A percentile compares a stretch with the other conserved stretches of the same genome.
Evolutionary conservation across 345 rosid species (phyloP).

Genomic region (Diplotaxis tenuifolia): DNA sequence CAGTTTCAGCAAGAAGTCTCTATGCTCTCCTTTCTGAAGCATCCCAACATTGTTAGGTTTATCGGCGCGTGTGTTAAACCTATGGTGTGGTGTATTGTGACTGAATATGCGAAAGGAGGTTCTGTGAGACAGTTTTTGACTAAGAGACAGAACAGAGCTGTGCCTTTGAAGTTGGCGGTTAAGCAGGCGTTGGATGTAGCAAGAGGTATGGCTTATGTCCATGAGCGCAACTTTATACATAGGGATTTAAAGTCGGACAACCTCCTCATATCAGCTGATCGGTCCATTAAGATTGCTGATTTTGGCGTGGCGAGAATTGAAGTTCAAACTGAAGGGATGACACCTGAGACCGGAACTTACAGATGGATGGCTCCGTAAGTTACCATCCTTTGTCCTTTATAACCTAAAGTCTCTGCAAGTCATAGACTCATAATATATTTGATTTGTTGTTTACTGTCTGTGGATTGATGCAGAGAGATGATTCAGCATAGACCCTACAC

Average conservation of each 20-base stretch:
- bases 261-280: conserved; percentile 46
- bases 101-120: conserved; percentile 48
- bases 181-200: conserved; percentile 56
- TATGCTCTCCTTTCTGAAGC: conserved; percentile 38
- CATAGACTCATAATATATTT: too few species aligned
- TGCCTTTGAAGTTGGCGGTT: conserved; percentile 46
- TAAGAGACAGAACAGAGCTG: conserved; percentile 43
- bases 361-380: conserved; percentile 66
- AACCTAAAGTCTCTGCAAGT: too few species aligned
- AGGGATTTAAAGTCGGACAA: conserved; percentile 51
- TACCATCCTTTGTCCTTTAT: neutral
- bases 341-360: conserved; percentile 53
- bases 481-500: conserved; percentile 59
- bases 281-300: conserved; percentile 54
- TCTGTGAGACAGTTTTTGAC: conserved; percentile 43
- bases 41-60: conserved; percentile 41
- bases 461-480: conserved; percentile 48
- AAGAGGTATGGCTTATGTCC: conserved; percentile 51
- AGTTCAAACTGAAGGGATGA: conserved; percentile 49
- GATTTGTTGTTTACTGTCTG: too few species aligned
- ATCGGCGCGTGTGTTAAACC: conserved; percentile 42
- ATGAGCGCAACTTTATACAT: conserved; percentile 47
- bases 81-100: conserved; percentile 47
- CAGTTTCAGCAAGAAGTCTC: conserved; percentile 48
- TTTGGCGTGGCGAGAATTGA: conserved; percentile 52